Evolutionary conservation across 2,329 filamentous ascomycete species (phyloP), one percentile per base, ranked within the genome.

Genomic region (Penicillium sp.): DNA sequence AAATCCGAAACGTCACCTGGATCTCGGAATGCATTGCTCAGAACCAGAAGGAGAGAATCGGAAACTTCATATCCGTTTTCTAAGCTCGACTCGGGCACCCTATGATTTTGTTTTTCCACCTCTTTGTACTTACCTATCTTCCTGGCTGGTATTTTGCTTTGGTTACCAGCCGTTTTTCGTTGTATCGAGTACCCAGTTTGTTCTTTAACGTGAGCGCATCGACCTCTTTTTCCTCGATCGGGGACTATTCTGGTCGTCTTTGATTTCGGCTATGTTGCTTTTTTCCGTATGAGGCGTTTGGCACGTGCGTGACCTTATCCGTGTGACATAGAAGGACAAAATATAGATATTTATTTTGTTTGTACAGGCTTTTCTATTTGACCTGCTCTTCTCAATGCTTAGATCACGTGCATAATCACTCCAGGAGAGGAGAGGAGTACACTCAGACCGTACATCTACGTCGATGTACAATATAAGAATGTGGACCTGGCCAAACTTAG

Each of bases 1-100:
- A 99, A 88, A 97, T 97, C 68, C 89, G 94, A 63, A 99, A 99
- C 77, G 96, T 99, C 70, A 97, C 94, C 49, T 99, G 94, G 94
- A 99, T 99, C 75, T 89, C 94, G 22, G 94, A 99, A 77, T 99
- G 94, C 79, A 99, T 99, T 83, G 94, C 94, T 53, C 94, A 99
- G 78, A 97, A 96, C 80, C 94, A 99, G 78, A 99, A 99, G 81
- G 94, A 99, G 77, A 86, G 94, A 72, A 97, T 99, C 73, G 89
- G 90, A 67, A 99, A 97, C 78, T 99, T 96, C 77, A 99, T 99
- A 75, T 96, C 91, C 77, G 94, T 97, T 60, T 96, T 99, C 78
- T 96, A 77, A 83, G 49, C 57, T 50, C 37, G 17, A 22, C 37
- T 16, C 19, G 30, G 30, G 50, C 46, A 43, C 35, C 45, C 58